Evolutionary conservation across 2,329 filamentous ascomycete genomes (phyloP), one percentile per base, ranked within the genome.

Genomic region (Bimuria novae-zelandiae): DNA sequence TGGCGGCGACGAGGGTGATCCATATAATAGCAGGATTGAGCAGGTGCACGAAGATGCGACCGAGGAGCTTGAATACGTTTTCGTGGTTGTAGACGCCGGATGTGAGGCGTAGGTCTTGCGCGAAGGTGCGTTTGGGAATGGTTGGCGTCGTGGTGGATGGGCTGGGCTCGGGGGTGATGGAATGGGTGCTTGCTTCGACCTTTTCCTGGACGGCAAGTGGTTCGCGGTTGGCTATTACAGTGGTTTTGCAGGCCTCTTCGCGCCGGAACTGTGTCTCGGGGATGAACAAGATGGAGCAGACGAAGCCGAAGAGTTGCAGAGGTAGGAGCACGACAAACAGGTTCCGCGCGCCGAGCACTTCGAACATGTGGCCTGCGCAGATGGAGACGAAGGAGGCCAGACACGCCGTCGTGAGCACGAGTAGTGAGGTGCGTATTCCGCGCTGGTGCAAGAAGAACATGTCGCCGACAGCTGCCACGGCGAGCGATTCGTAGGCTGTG

Each of bases 371-470:
- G 0, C 68, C 70, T 14, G 61, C 56, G 22, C 70, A 59, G 25
- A 72, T 65, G 11, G 67, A 61, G 0, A 73, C 67, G 21, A 69
- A 60, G 4, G 63, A 65, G 0, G 63, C 57, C 40, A 70, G 60
- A 48, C 68, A 71, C 1, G 69, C 65, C 10, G 71, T 55, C 2
- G 68, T 69, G 2, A 68, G 56, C 2, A 73, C 69, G 4, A 72
- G 56, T 11, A 72, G 17, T 4, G 69, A 65, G 0, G 69, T 70
- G 4, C 69, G 61, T 33, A 65, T 21, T 0, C 63, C 70, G 6
- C 70, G 62, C 43, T 72, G 63, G 39, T 73, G 68, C 16, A 73
- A 50, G 55, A 66, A 72, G 49, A 70, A 71, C 52, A 73, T 65
- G 43, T 73, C 70, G 8, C 70, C 69, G 6, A 72, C 61, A 1